Evolutionary conservation across 345 rosid species (phyloP), one percentile per base, ranked within the genome.

Genomic region (Salix purpurea): DNA sequence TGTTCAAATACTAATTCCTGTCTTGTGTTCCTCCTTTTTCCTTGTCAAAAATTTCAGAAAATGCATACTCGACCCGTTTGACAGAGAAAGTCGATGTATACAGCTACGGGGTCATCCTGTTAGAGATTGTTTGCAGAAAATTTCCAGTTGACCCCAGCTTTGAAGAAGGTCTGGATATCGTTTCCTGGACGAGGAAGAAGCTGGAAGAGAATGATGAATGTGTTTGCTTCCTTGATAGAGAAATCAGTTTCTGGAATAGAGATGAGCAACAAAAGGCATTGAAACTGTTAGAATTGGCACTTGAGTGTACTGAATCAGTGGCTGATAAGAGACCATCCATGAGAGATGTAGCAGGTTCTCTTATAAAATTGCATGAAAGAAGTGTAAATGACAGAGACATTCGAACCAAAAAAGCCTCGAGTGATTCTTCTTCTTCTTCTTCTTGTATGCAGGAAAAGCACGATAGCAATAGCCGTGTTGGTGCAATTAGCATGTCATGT

Each of bases 51-150:
- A 21, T 69, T 65, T 58, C 85, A 86, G 89, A 86, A 62, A 84
- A 84, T 24, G 89, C 80, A 8, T 80, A 75, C 70, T 77, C 85
- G 5, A 61, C 44, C 15, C 34, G 42, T 18, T 73, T 80, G 77
- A 86, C 87, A 42, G 84, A 77, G 81, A 86, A 80, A 69, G 70
- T 72, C n/a, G 86, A 83, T 69, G 82, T 83, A 56, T 83, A 81
- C 60, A 77, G 83, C 74, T 77, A 81, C 7, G 88, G 85, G n/a
- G 83, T 86, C 28, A 73, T 83, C 46, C 71, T 83, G 34, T 66
- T 86, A 5, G 86, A 83, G 78, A 80, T 79, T 69, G 75, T 83
- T 10, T 70, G 77, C 69, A 75, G 83, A 61, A 86, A 86, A 81
- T 58, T 83, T 76, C 78, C 86, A 1, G 78, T 85, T 18, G 88